These are phyloP conservation scores for Irpex sp. DNA, from an alignment of 1,284 basidiomycete species.

Conservation along the genomic window DNA sequence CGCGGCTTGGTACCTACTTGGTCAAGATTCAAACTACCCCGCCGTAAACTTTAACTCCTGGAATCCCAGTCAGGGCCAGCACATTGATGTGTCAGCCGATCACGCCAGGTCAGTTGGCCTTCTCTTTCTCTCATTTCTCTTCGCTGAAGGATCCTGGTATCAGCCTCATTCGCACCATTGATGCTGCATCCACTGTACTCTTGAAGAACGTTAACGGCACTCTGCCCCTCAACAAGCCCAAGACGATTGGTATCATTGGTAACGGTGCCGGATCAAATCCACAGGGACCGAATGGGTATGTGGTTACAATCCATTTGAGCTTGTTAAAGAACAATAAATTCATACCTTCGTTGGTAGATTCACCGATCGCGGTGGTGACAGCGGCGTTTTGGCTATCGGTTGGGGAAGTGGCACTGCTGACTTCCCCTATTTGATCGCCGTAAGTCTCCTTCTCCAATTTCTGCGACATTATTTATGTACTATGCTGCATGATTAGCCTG, in stretches of 20 bases:
- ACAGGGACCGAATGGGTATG: slow-evolving; percentile 18
- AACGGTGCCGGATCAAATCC: slow-evolving; percentile 20
- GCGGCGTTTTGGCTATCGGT: slow-evolving; percentile 47
- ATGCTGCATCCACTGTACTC: slow-evolving; percentile 67
- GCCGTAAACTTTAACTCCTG: slow-evolving; percentile 38
- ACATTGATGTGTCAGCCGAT: slow-evolving; percentile 65
- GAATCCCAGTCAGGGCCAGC: slow-evolving; percentile 32
- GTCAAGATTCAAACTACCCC: slow-evolving; percentile 61
- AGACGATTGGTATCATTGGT: slow-evolving; percentile 57
- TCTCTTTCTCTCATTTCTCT: not conserved
- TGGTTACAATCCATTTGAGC: not conserved
- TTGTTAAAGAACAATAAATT: not conserved
- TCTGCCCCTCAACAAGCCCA: slow-evolving; percentile 56
- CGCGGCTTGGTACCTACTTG: slow-evolving; percentile 58
- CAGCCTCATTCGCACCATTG: slow-evolving; percentile 64
- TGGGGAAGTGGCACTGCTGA: slow-evolving; percentile 50
- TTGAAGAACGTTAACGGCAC: slow-evolving; percentile 63
- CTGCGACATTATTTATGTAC: not conserved
- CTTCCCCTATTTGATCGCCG: slow-evolving; percentile 30
- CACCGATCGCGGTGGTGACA: slow-evolving; percentile 22
- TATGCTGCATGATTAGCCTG: slow-evolving; percentile 28
- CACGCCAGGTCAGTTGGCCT: slow-evolving; percentile 50
- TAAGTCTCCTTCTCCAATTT: slow-evolving; percentile 30
- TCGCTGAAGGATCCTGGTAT: slow-evolving; percentile 3
- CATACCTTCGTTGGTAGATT: slow-evolving; percentile 1